These are phyloP conservation scores for Cystobasidium slooffiae DNA, from an alignment of 1,284 basidiomycete genomes.

Conservation along the genomic window DNA sequence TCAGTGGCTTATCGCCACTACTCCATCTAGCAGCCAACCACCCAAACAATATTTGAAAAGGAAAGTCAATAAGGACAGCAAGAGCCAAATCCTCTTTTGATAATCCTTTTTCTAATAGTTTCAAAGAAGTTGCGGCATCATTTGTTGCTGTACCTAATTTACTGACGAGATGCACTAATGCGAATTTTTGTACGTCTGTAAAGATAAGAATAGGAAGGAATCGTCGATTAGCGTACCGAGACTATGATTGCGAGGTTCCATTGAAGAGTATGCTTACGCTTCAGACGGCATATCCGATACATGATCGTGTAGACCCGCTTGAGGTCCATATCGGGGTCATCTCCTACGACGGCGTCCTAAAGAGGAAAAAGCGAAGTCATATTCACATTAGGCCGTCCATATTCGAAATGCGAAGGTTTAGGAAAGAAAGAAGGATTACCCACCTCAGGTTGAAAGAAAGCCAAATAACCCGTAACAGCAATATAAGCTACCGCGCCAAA, in stretches of 20 bases:
- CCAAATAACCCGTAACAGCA: conserved; percentile 81
- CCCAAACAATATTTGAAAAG: conserved; percentile 93
- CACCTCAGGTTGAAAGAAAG: conserved; percentile 87
- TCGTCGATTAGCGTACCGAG: background rate
- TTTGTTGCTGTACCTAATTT: conserved; percentile 97
- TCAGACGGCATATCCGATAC: conserved; percentile 88
- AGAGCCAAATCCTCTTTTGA: conserved; percentile 93
- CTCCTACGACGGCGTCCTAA: conserved; percentile 72
- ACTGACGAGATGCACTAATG: conserved; percentile 84
- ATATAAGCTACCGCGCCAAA: conserved; percentile 86
- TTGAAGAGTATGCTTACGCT: conserved; percentile 66
- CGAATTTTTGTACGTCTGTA: conserved; percentile 86
- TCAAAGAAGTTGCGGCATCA: conserved; percentile 88
- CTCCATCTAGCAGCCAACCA: conserved; percentile 93
- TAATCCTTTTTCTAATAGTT: conserved; percentile 95
- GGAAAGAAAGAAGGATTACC: conserved; percentile 48
- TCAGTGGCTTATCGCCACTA: conserved; percentile 57
- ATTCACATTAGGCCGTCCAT: conserved; percentile 6
- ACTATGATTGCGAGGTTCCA: background rate
- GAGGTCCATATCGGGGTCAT: conserved; percentile 82
- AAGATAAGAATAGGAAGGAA: conserved; percentile 3
- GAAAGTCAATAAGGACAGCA: conserved; percentile 95
- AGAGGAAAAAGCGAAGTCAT: conserved; percentile 26
- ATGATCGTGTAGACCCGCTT: conserved; percentile 90
- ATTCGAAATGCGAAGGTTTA: background rate